Percentiles rank a stretch among this genome's conserved stretches.
phyloP scores from a whole-genome alignment of 352 stramenopile species.

The Globisporangium uncinulatum region DNA sequence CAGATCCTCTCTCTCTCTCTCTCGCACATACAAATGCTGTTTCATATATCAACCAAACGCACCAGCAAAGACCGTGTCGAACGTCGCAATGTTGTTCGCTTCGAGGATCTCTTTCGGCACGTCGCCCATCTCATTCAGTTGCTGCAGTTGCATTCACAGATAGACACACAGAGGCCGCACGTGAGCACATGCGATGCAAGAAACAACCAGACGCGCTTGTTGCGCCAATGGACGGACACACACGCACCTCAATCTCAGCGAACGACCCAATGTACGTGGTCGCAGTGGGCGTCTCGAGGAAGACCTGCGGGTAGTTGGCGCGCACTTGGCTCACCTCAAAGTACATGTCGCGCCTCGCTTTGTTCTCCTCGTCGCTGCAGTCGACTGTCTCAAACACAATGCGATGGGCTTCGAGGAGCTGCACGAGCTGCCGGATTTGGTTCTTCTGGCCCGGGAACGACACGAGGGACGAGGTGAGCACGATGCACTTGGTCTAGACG shows the following conservation, averaged over 20 bases:
- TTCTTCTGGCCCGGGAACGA: constrained; percentile 75
- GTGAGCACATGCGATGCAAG: neutral
- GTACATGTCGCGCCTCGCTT: constrained; percentile 61
- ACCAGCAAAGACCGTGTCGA: constrained; percentile 72
- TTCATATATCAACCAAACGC: constrained; percentile 3
- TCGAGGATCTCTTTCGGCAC: constrained; percentile 67
- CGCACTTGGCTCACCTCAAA: constrained; percentile 76
- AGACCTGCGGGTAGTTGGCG: constrained; percentile 85
- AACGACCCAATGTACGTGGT: constrained; percentile 76
- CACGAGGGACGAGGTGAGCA: constrained; percentile 73
- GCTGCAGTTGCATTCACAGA: constrained; percentile 18
- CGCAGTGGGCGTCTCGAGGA: constrained; percentile 40
- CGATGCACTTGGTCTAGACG: constrained; percentile 35
- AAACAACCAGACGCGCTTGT: neutral
- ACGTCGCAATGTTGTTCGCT: constrained; percentile 70
- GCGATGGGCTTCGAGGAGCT: constrained; percentile 65
- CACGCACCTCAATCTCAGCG: constrained; percentile 66
- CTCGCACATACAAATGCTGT: too few species aligned
- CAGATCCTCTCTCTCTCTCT: neutral
- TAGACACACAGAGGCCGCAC: neutral
- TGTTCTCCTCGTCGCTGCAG: constrained; percentile 78
- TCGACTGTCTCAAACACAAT: constrained; percentile 75
- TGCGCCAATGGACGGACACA: too few species aligned
- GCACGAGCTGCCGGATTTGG: constrained; percentile 62
- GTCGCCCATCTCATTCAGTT: constrained; percentile 83